Evolutionary conservation across 108 stramenopile genomes (phyloP).

Genomic region (Bacterosira constricta): DNA sequence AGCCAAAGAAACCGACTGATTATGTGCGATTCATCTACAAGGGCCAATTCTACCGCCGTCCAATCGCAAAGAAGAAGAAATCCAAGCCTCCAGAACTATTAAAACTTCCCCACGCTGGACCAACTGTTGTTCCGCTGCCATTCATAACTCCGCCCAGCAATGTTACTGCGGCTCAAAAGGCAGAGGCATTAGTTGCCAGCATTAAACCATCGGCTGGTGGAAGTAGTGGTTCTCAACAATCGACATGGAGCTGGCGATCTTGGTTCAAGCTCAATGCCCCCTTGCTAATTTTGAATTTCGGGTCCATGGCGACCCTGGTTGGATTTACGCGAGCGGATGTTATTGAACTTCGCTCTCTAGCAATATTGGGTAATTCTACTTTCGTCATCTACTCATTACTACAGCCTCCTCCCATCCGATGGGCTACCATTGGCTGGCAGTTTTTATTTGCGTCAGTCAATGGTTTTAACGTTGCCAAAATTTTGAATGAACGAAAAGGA

Average conservation of each 20-base stretch:
- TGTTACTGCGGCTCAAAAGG: neutral
- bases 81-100: slow-evolving; percentile 26
- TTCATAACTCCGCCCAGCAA: slow-evolving; percentile 17
- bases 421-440: slow-evolving; percentile 61
- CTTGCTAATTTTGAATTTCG: slow-evolving; percentile 72
- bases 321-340: slow-evolving; percentile 82
- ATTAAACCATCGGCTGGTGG: neutral
- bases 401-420: slow-evolving; percentile 45
- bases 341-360: slow-evolving; percentile 74
- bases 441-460: slow-evolving; percentile 70
- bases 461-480: slow-evolving; percentile 60
- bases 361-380: slow-evolving; percentile 58
- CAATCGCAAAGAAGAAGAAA: slow-evolving; percentile 22
- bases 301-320: slow-evolving; percentile 64
- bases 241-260: slow-evolving; percentile 38
- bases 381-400: slow-evolving; percentile 53
- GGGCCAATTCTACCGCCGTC: slow-evolving; percentile 41
- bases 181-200: slow-evolving; percentile 2
- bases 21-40: slow-evolving; percentile 41
- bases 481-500: slow-evolving; percentile 68
- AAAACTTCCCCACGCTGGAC: slow-evolving; percentile 36
- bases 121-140: slow-evolving; percentile 15
- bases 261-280: slow-evolving; percentile 65
- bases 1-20: neutral
- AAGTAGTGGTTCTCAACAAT: neutral